Evolutionary conservation across 2,329 filamentous ascomycete species (phyloP).

Genomic region (Phialophora expanda): DNA sequence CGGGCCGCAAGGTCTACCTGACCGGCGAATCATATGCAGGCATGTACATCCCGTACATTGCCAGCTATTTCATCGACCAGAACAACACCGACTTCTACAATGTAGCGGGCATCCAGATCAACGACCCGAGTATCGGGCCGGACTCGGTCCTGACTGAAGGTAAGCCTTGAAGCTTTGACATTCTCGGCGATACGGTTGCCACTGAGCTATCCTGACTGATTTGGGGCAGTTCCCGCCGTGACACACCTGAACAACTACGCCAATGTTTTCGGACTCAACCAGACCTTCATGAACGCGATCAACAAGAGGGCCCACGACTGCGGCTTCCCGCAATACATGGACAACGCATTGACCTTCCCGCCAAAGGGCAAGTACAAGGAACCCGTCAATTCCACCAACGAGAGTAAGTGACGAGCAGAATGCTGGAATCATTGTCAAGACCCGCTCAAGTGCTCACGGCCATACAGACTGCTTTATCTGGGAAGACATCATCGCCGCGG

Average conservation of each 20-base stretch:
- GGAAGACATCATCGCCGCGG: slow-evolving; percentile 60
- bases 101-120: slow-evolving; percentile 57
- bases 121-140: slow-evolving; percentile 54
- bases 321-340: slow-evolving; percentile 54
- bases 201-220: slow-evolving; percentile 1
- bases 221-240: slow-evolving; percentile 43
- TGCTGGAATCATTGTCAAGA: background rate
- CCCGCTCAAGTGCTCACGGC: background rate
- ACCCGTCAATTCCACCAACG: slow-evolving; percentile 41
- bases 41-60: slow-evolving; percentile 50
- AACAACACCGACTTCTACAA: slow-evolving; percentile 59
- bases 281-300: slow-evolving; percentile 44
- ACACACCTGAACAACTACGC: slow-evolving; percentile 49
- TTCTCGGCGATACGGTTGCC: too few species aligned
- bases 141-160: slow-evolving; percentile 43
- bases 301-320: slow-evolving; percentile 50
- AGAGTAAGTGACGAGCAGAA: background rate
- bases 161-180: background rate
- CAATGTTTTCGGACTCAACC: slow-evolving; percentile 35
- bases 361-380: slow-evolving; percentile 43
- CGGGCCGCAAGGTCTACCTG: slow-evolving; percentile 60
- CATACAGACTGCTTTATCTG: slow-evolving; percentile 63
- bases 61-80: slow-evolving; percentile 57
- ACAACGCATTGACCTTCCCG: slow-evolving; percentile 68
- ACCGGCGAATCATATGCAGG: slow-evolving; percentile 62